phyloP scores from a whole-genome alignment of 1,284 basidiomycete genomes.

The Irpex sp. region DNA sequence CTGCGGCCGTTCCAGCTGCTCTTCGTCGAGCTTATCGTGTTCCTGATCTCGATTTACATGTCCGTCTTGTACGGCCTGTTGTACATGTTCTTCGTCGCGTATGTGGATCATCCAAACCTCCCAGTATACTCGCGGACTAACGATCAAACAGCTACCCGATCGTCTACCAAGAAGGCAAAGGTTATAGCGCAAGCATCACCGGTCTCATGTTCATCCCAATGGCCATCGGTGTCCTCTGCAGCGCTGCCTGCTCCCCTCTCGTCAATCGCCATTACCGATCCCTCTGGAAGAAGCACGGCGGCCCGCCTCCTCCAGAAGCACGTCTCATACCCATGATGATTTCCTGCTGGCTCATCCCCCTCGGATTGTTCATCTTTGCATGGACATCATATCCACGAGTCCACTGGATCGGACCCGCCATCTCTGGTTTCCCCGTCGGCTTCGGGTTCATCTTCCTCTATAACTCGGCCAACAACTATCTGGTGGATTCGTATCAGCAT shows the following conservation, averaged over 20 bases:
- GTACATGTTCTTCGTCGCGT: conserved; percentile 17
- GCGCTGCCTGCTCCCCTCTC: conserved; percentile 32
- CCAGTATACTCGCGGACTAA: background rate
- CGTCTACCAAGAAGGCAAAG: conserved; percentile 39
- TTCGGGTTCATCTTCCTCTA: conserved; percentile 43
- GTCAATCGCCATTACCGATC: conserved; percentile 33
- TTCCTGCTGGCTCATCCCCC: conserved; percentile 26
- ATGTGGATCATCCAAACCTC: background rate
- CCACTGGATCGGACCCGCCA: conserved; percentile 36
- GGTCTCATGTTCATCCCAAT: conserved; percentile 47
- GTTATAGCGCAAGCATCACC: conserved; percentile 38
- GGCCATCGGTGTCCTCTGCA: conserved; percentile 39
- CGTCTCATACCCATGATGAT: conserved; percentile 39
- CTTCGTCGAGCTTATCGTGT: conserved; percentile 42
- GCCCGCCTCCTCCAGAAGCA: conserved; percentile 40
- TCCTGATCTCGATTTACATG: conserved; percentile 44
- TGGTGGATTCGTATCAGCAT: conserved; percentile 42
- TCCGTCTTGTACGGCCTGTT: conserved; percentile 37
- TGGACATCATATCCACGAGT: conserved; percentile 26
- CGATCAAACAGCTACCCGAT: conserved; percentile 29
- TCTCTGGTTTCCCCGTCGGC: conserved; percentile 44
- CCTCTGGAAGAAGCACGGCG: conserved; percentile 23
- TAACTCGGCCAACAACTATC: conserved; percentile 37
- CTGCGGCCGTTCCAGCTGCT: conserved; percentile 30
- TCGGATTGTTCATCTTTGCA: conserved; percentile 35